Percentiles rank a stretch among this genome's conserved stretches.
Evolutionary conservation across 345 rosid species (phyloP).

Genomic region (Camelina neglecta): DNA sequence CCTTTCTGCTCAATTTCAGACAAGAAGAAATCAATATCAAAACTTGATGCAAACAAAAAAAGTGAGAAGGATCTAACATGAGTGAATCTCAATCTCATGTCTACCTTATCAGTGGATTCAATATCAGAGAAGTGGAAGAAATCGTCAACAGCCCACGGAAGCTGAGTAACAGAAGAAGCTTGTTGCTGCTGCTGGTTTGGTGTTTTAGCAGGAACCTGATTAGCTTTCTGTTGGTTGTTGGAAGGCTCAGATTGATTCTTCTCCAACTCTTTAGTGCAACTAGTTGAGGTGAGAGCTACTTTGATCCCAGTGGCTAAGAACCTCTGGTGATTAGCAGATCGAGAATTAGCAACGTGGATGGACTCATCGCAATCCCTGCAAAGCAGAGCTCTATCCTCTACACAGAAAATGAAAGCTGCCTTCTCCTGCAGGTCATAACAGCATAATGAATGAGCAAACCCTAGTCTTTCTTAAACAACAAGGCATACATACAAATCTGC

Average conservation of each 20-base stretch:
- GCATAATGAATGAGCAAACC: slow-evolving; percentile 26
- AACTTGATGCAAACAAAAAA: neutral
- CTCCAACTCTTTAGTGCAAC: slow-evolving; percentile 54
- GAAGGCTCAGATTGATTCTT: slow-evolving; percentile 70
- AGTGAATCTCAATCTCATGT: neutral
- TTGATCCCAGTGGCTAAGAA: slow-evolving; percentile 90
- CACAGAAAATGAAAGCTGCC: slow-evolving; percentile 95
- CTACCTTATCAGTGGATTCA: slow-evolving; percentile 75
- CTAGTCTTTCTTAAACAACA: neutral
- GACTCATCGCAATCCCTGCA: slow-evolving; percentile 89
- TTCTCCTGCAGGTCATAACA: slow-evolving; percentile 67
- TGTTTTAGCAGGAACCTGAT: slow-evolving; percentile 48
- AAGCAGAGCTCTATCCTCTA: slow-evolving; percentile 93
- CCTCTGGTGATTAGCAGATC: slow-evolving; percentile 89
- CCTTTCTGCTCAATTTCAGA: slow-evolving; percentile 59
- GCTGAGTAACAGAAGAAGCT: slow-evolving; percentile 41
- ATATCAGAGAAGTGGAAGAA: slow-evolving; percentile 72
- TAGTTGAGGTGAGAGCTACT: slow-evolving; percentile 72
- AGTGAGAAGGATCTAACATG: neutral
- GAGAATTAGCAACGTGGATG: slow-evolving; percentile 73
- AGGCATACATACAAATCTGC: neutral
- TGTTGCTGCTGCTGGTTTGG: slow-evolving; percentile 55
- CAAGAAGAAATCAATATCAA: slow-evolving; percentile 13
- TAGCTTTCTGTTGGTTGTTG: slow-evolving; percentile 47
- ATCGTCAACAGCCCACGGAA: slow-evolving; percentile 83